Percentiles rank a stretch among this genome's conserved stretches.
phyloP scores from a whole-genome alignment of 2,329 filamentous ascomycete species.

The Fusarium pininemorale region DNA sequence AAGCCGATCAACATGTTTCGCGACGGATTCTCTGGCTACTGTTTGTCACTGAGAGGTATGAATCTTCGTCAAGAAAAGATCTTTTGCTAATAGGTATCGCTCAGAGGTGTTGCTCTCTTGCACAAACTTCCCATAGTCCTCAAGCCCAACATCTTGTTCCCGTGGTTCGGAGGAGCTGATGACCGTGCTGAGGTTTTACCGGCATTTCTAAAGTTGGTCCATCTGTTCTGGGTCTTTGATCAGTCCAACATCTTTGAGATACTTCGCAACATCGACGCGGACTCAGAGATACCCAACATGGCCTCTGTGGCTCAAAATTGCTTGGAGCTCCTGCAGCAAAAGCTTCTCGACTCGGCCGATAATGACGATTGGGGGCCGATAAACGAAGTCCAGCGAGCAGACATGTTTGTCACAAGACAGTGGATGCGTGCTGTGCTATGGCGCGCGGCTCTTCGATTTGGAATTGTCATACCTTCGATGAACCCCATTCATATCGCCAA shows the following conservation, averaged over 20 bases:
- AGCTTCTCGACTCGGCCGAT: conserved; percentile 52
- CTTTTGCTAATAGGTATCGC: conserved; percentile 2
- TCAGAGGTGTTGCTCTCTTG: conserved; percentile 58
- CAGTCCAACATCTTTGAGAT: conserved; percentile 59
- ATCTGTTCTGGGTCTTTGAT: conserved; percentile 61
- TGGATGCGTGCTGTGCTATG: conserved; percentile 62
- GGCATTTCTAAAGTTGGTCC: conserved; percentile 59
- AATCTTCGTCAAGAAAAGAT: background rate
- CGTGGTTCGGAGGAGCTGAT: conserved; percentile 46
- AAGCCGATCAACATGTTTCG: conserved; percentile 55
- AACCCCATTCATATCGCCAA: conserved; percentile 56
- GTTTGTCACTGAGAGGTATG: conserved; percentile 56
- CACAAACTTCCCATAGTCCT: conserved; percentile 59
- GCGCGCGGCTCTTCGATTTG: conserved; percentile 51
- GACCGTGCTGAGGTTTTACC: conserved; percentile 57
- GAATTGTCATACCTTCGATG: conserved; percentile 43
- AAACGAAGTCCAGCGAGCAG: conserved; percentile 60
- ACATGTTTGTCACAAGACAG: conserved; percentile 59
- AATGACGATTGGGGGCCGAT: conserved; percentile 49
- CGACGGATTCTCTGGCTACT: conserved; percentile 58
- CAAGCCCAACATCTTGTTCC: conserved; percentile 51
- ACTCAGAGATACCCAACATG: conserved; percentile 45
- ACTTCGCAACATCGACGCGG: conserved; percentile 51
- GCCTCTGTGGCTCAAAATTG: conserved; percentile 44
- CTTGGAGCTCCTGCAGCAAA: conserved; percentile 53